Evolutionary conservation across 192 early-diverging fungal species (phyloP).

Genomic region (Coemansia aciculifera): DNA sequence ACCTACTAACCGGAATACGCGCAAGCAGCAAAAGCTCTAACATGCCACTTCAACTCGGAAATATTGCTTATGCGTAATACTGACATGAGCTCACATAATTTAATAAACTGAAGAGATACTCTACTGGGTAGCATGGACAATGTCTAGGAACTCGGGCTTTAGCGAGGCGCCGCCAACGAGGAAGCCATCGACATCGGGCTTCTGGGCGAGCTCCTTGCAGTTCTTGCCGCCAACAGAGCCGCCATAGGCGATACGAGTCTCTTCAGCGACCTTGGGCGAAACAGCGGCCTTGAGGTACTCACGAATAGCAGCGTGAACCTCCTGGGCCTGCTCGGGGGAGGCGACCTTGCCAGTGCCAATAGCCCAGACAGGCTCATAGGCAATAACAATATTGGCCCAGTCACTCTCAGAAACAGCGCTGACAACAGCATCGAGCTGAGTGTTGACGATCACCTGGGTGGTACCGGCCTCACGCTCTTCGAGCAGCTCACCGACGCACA

Average conservation of each 20-base stretch:
- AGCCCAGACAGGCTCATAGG: slow-evolving; percentile 99
- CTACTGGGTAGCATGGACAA: slow-evolving; percentile 56
- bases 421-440: slow-evolving; percentile 87
- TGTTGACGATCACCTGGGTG: slow-evolving; percentile 84
- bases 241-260: slow-evolving; percentile 94
- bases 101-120: slow-evolving; percentile 3
- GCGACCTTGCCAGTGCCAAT: slow-evolving; percentile 99
- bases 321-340: slow-evolving; percentile 93
- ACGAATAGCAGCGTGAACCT: slow-evolving; percentile 88
- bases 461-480: slow-evolving; percentile 88
- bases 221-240: slow-evolving; percentile 92
- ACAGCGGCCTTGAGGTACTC: slow-evolving; percentile 84
- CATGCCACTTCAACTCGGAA: neutral
- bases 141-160: slow-evolving; percentile 84
- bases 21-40: slow-evolving; percentile 33
- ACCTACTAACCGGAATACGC: slow-evolving; percentile 26
- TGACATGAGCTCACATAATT: neutral
- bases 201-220: slow-evolving; percentile 73
- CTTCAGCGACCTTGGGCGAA: slow-evolving; percentile 78
- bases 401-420: slow-evolving; percentile 65
- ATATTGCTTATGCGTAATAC: neutral
- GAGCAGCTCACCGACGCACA: slow-evolving; percentile 95
- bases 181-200: slow-evolving; percentile 98
- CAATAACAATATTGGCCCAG: slow-evolving; percentile 94
- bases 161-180: slow-evolving; percentile 98